Conservation (phyloP, 352 stramenopile genomes). For the Albugo candida region DNA sequence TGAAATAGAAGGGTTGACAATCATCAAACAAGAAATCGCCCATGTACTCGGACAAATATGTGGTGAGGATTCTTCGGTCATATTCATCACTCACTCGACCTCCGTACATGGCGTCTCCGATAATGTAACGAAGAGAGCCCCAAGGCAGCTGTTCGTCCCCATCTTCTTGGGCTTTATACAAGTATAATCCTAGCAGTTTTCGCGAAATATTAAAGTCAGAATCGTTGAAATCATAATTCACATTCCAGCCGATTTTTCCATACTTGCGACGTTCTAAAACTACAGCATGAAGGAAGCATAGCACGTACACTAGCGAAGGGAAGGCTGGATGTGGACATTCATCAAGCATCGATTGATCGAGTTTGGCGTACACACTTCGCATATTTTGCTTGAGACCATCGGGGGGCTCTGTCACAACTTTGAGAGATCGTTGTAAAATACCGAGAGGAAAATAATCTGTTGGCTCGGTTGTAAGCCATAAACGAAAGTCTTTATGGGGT, state of each 20-base stretch:
- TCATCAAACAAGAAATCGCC: constrained; percentile 93
- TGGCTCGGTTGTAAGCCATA: constrained; percentile 91
- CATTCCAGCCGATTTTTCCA: constrained; percentile 94
- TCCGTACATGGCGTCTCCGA: constrained; percentile 94
- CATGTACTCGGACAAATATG: constrained; percentile 91
- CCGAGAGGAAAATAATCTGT: constrained; percentile 89
- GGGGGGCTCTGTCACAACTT: constrained; percentile 90
- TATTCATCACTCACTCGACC: constrained; percentile 92
- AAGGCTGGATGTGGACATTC: constrained; percentile 87
- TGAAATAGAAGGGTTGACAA: constrained; percentile 88
- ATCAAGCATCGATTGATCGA: constrained; percentile 80
- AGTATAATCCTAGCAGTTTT: constrained; percentile 81
- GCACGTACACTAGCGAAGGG: constrained; percentile 84
- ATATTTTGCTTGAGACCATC: constrained; percentile 95
- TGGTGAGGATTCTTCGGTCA: constrained; percentile 87
- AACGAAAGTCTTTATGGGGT: constrained; percentile 85
- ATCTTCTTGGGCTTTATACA: constrained; percentile 87
- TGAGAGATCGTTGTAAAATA: constrained; percentile 88
- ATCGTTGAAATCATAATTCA: constrained; percentile 95
- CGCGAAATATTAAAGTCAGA: constrained; percentile 89
- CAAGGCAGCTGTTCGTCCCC: constrained; percentile 86
- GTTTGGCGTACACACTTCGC: constrained; percentile 82
- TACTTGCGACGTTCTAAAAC: constrained; percentile 92
- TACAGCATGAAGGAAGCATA: constrained; percentile 91
- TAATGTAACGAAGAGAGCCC: constrained; percentile 88